These are phyloP conservation scores for Centaurea solstitialis DNA, from an alignment of 129 eudicot species.

Conservation along the genomic window DNA sequence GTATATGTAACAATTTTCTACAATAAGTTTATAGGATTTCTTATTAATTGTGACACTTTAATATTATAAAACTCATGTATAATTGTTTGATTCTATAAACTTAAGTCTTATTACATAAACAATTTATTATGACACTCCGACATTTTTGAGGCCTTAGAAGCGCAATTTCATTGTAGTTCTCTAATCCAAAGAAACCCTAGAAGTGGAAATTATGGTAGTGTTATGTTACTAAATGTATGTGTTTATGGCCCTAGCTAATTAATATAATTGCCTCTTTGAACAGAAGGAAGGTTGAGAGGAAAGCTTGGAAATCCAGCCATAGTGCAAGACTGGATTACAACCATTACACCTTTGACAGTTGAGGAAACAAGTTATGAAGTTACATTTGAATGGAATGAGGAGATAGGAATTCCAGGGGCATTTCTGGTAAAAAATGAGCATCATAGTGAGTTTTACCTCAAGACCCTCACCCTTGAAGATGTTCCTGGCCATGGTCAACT, in stretches of 20 bases:
- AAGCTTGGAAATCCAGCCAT: constrained; percentile 46
- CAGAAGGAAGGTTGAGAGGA: constrained; percentile 36
- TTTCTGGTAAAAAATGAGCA: constrained; percentile 47
- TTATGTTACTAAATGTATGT: neutral
- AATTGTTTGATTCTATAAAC: neutral
- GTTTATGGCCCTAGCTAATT: neutral
- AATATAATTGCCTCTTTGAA: neutral
- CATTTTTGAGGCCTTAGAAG: neutral
- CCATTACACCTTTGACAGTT: constrained; percentile 31
- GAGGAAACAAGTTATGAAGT: constrained; percentile 38
- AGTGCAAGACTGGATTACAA: constrained; percentile 47
- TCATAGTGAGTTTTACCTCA: constrained; percentile 57
- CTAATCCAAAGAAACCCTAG: neutral
- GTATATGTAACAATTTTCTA: too few relatives aligned
- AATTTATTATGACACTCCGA: neutral
- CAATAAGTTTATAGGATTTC: too few relatives aligned
- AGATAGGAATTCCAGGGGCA: constrained; percentile 59
- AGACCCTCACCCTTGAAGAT: constrained; percentile 46
- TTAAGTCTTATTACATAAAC: too few relatives aligned
- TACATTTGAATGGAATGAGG: constrained; percentile 51
- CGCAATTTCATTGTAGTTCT: neutral
- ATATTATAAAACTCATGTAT: neutral
- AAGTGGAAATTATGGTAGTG: neutral
- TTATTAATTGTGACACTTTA: neutral
- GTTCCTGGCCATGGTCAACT: constrained; percentile 52